Evolutionary conservation across 108 stramenopile genomes (phyloP).

Genomic region (Phaeodactylum tricornutum): DNA sequence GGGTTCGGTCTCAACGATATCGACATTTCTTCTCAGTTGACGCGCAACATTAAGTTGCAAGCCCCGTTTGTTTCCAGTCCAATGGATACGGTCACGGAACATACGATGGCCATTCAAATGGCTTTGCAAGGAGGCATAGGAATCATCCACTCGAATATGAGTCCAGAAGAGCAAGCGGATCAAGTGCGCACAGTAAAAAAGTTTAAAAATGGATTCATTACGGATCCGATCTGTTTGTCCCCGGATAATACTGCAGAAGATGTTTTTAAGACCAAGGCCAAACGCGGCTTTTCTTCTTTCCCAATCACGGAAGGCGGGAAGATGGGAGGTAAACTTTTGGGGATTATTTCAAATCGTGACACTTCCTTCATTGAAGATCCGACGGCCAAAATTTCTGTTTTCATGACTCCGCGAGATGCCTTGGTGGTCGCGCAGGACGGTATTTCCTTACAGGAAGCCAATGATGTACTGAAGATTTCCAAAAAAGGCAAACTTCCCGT

Average conservation of each 20-base stretch:
- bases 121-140: conserved; percentile 99
- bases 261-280: conserved; percentile 70
- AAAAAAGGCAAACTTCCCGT: conserved; percentile 99
- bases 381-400: conserved; percentile 62
- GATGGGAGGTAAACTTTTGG: conserved; percentile 93
- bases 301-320: conserved; percentile 97
- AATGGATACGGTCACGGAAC: conserved; percentile 99
- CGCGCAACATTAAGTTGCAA: conserved; percentile 84
- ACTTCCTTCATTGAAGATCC: conserved; percentile 91
- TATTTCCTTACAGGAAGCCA: conserved; percentile 87
- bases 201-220: conserved; percentile 99
- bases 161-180: conserved; percentile 86
- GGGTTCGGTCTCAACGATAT: conserved; percentile 88
- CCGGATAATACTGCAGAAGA: conserved; percentile 88
- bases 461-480: conserved; percentile 87
- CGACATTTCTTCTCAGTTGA: conserved; percentile 84
- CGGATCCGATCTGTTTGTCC: conserved; percentile 91
- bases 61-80: conserved; percentile 96
- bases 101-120: conserved; percentile 97
- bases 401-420: conserved; percentile 86
- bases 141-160: conserved; percentile 99
- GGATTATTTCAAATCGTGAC: conserved; percentile 97
- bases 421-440: conserved; percentile 90
- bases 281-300: conserved; percentile 92
- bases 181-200: conserved; percentile 91